A percentile compares a stretch with the other conserved stretches of the same genome.
phyloP scores from a whole-genome alignment of 2,329 filamentous ascomycete species.

The Xylaria sp. region DNA sequence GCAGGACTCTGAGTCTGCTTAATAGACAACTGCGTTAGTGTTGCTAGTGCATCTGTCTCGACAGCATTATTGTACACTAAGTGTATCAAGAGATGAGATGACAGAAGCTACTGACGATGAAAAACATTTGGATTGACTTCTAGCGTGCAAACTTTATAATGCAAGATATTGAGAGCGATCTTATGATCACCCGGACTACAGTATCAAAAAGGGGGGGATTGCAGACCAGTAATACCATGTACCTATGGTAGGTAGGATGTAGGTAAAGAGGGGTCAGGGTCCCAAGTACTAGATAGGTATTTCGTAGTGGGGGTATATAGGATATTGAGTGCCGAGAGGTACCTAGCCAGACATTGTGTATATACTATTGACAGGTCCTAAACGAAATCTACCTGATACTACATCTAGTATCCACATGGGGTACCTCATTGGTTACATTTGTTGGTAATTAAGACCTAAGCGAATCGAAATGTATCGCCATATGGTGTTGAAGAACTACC shows the following conservation, averaged over 20 bases:
- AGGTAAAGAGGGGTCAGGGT: background rate
- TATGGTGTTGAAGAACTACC: background rate
- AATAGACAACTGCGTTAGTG: background rate
- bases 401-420: background rate
- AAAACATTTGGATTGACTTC: background rate
- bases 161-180: background rate
- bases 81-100: background rate
- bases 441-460: background rate
- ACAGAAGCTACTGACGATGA: background rate
- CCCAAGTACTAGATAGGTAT: background rate
- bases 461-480: background rate
- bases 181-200: background rate
- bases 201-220: background rate
- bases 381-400: background rate
- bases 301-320: background rate
- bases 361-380: background rate
- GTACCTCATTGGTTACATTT: background rate
- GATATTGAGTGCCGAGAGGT: background rate
- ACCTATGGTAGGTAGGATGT: background rate
- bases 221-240: background rate
- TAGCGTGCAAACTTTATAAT: background rate
- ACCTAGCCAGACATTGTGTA: background rate
- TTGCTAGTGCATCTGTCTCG: background rate
- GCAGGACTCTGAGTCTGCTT: background rate
- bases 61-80: background rate